Evolutionary conservation across 768 basidiomycete genomes (phyloP).

Genomic region (Naganishia vaughanmartiniae): DNA sequence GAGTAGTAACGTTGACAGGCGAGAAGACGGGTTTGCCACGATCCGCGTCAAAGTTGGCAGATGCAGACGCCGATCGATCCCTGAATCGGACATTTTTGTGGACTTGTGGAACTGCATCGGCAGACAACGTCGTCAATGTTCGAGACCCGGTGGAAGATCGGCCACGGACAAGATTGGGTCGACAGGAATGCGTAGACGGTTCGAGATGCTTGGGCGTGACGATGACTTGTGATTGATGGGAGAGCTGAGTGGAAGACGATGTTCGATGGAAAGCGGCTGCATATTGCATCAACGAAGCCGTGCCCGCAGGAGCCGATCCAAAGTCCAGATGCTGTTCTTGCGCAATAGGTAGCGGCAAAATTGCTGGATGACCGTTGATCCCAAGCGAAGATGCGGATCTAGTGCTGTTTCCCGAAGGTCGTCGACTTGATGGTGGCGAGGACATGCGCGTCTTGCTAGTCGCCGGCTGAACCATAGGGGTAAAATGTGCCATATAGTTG

Average conservation of each 20-base stretch:
- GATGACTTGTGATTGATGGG: conserved; percentile 2
- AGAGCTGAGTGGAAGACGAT: conserved; percentile 23
- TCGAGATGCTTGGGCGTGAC: neutral
- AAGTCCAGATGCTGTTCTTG: conserved; percentile 14
- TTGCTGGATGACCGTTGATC: neutral
- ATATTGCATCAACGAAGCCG: conserved; percentile 23
- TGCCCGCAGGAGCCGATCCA: conserved; percentile 28
- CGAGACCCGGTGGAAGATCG: neutral
- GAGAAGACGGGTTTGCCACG: conserved; percentile 25
- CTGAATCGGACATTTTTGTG: conserved; percentile 11
- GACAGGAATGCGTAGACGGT: neutral
- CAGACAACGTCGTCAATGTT: neutral
- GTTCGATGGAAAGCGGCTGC: conserved; percentile 31
- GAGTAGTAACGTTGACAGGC: conserved; percentile 9
- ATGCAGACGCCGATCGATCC: conserved; percentile 20
- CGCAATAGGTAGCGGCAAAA: neutral
- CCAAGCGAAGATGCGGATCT: neutral
- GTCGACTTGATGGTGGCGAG: conserved; percentile 9
- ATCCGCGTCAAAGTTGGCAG: conserved; percentile 23
- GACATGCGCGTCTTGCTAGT: neutral
- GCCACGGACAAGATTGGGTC: conserved; percentile 10
- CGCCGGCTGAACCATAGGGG: conserved; percentile 1
- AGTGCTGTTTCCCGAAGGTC: conserved; percentile 1
- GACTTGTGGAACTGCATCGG: neutral
- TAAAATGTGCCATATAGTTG: neutral